Evolutionary conservation across 106 monocot genomes (phyloP), one percentile per base, ranked within the genome.

Genomic region (Dendrobium huoshanense): DNA sequence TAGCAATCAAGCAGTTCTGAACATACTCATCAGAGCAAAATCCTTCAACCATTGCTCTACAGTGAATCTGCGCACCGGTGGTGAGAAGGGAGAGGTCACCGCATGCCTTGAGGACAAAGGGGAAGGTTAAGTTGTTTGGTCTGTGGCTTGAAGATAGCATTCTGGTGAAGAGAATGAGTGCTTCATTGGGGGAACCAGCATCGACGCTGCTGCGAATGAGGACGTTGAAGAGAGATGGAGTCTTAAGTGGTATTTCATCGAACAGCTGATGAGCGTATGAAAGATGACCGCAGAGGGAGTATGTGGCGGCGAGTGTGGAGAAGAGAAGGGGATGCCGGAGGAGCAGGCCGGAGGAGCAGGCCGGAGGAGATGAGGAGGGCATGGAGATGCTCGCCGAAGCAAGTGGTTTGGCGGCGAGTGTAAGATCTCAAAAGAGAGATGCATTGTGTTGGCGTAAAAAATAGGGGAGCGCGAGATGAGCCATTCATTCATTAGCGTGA

Each of bases 71-170:
- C 4, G 43, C 44, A 10, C 87, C 88, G 20, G 75, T 31, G 18
- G 58, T 49, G 41, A 68, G 16, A 19, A 82, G 43, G 11, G 55
- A 61, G 20, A 85, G 78, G 40, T 87, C 84, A 7, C 85, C 82
- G 65, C 95, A 92, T 4, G 90, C 95, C 83, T 90, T 95, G 82
- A 92, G 80, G 17, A 79, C 85, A 74, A 95, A 95, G 2, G 91
- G 88, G 90, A 81, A 95, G 40, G 92, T 88, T 79, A 87, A 86
- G 80, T 85, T 81, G 59, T 94, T 87, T 4, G 91, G 85, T 1
- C 65, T 77, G 29, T 9, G 18, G 7, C 73, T 79, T 2, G 84
- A 65, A 29, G 81, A 44, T n/a, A 73, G 20, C 91, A 95, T 88
- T 59, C 41, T 20, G 8, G 78, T 27, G 56, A 88, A 95, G 78